These are phyloP conservation scores for Austroboletus niveus DNA, from an alignment of 1,284 basidiomycete species.

Conservation along the genomic window DNA sequence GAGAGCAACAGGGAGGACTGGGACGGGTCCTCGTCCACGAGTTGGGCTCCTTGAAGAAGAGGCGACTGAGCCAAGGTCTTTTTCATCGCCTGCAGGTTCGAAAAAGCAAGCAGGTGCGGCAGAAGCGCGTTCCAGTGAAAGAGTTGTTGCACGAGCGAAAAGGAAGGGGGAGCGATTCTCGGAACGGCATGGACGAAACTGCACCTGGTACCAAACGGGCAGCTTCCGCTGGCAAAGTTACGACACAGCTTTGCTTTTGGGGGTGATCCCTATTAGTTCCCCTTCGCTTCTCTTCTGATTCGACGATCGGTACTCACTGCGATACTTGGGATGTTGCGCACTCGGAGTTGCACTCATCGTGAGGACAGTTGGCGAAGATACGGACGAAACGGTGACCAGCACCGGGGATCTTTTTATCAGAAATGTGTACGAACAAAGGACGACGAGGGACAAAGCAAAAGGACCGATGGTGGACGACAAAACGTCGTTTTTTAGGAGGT, in stretches of 20 bases:
- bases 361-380: not conserved
- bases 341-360: slow-evolving; percentile 6
- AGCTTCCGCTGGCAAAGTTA: slow-evolving; percentile 25
- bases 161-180: slow-evolving; percentile 5
- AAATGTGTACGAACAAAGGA: not conserved
- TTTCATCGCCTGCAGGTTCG: slow-evolving; percentile 2
- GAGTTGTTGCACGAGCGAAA: slow-evolving; percentile 12
- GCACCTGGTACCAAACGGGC: slow-evolving; percentile 30
- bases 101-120: slow-evolving; percentile 18
- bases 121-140: slow-evolving; percentile 17
- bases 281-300: not conserved
- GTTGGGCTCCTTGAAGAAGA: slow-evolving; percentile 5
- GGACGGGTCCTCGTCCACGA: slow-evolving; percentile 16
- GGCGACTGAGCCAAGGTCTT: slow-evolving; percentile 5
- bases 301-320: slow-evolving; percentile 26
- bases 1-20: slow-evolving; percentile 25
- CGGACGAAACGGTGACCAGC: not conserved
- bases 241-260: slow-evolving; percentile 31
- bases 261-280: slow-evolving; percentile 1
- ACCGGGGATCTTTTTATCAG: not conserved
- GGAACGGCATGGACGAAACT: slow-evolving; percentile 31
- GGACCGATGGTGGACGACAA: slow-evolving; percentile 9
- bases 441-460: not conserved
- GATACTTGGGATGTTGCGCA: slow-evolving; percentile 28
- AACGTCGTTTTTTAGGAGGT: slow-evolving; percentile 29